phyloP scores from a whole-genome alignment of 169 alveolate species.

The Plasmodium falciparum region DNA sequence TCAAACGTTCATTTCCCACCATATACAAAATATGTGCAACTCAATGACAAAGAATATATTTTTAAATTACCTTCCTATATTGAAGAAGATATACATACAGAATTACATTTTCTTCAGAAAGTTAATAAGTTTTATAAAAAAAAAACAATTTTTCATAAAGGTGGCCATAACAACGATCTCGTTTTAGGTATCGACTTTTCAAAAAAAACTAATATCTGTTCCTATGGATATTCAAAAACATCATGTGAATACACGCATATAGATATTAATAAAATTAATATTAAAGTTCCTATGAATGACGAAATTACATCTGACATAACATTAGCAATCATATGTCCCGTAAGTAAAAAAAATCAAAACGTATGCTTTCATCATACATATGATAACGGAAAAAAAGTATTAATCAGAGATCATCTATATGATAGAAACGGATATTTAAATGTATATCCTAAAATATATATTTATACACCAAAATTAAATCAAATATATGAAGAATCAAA shows the following conservation, averaged over 20 bases:
- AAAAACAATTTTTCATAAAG: constrained; percentile 8
- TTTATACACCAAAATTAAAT: background rate
- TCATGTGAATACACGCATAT: constrained; percentile 22
- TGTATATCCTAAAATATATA: constrained; percentile 36
- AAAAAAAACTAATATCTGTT: background rate
- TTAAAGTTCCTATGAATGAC: constrained; percentile 3
- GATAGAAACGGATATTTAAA: constrained; percentile 44
- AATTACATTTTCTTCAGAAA: constrained; percentile 4
- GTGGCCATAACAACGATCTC: background rate
- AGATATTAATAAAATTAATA: constrained; percentile 22
- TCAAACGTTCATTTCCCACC: constrained; percentile 3
- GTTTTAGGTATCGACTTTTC: constrained; percentile 51
- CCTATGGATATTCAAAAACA: background rate
- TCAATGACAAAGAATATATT: background rate
- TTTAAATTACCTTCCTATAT: constrained; percentile 41
- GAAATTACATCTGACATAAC: background rate
- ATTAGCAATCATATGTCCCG: constrained; percentile 45
- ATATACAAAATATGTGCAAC: constrained; percentile 23
- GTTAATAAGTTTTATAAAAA: constrained; percentile 14
- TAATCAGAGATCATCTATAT: constrained; percentile 37
- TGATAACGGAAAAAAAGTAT: constrained; percentile 31
- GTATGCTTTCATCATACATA: constrained; percentile 40
- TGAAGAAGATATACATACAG: background rate
- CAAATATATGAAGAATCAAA: constrained; percentile 33
- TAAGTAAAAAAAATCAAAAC: constrained; percentile 33